A percentile compares a stretch with the other conserved stretches of the same genome.
These are phyloP conservation scores for Hypoxylon lienhwacheense DNA, from an alignment of 495 filamentous ascomycete species.

Conservation along the genomic window DNA sequence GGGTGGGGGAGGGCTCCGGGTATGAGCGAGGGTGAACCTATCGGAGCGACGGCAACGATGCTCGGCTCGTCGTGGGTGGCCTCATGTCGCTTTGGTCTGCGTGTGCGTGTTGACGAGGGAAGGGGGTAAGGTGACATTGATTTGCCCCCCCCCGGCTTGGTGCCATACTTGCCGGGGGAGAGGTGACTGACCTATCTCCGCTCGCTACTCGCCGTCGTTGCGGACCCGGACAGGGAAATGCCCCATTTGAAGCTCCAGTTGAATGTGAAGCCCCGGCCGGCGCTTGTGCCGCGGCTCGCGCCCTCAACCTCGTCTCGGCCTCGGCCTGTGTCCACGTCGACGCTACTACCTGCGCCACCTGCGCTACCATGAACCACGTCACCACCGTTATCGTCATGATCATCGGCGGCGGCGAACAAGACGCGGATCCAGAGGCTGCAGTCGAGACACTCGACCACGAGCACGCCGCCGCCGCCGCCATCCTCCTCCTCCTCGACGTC, in stretches of 20 bases:
- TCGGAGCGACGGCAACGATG: background rate
- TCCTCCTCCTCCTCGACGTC: constrained; percentile 66
- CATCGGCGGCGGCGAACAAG: constrained; percentile 65
- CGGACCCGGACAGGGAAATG: constrained; percentile 28
- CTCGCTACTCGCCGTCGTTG: constrained; percentile 7
- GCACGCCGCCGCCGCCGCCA: constrained; percentile 63
- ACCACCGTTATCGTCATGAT: constrained; percentile 38
- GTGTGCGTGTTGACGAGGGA: too few relatives aligned
- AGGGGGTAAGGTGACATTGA: too few relatives aligned
- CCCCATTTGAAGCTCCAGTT: constrained; percentile 38
- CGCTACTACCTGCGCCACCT: too few relatives aligned
- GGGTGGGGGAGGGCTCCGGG: too few relatives aligned
- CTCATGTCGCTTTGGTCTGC: too few relatives aligned
- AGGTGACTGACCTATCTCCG: background rate
- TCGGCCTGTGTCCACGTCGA: background rate
- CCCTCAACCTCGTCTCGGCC: constrained; percentile 3
- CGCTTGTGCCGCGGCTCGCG: constrained; percentile 22
- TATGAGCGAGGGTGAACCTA: constrained; percentile 8
- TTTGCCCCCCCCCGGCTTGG: too few relatives aligned
- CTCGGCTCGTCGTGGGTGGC: background rate
- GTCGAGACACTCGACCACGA: constrained; percentile 74
- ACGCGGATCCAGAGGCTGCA: constrained; percentile 84
- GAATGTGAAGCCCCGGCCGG: constrained; percentile 28
- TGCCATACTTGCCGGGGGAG: too few relatives aligned
- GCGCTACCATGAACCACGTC: background rate